Evolutionary conservation across 768 basidiomycete genomes (phyloP), one percentile per base, ranked within the genome.

Genomic region (Naganishia randhawae): DNA sequence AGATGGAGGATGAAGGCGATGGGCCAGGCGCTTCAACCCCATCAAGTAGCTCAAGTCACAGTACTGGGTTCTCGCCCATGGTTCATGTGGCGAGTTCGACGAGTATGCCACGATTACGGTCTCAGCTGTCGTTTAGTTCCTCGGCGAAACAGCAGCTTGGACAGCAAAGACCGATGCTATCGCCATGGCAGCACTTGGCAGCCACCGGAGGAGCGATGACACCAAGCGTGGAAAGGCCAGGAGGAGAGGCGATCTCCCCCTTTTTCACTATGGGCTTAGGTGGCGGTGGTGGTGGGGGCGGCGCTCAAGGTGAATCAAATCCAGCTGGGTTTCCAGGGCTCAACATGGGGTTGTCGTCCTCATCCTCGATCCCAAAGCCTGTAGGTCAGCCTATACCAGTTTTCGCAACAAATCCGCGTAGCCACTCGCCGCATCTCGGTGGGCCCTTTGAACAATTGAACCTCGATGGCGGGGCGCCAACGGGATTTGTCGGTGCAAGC

Each of bases 361-460:
- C 54, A 33, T 33, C 54, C 2, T 48, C 45, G 25, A 11, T 7
- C 57, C 57, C 31, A 48, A 29, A 42, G 50, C 31, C 39, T 54
- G 7, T 57, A 66, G 72, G 72, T 41, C 52, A 19, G 16, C 52
- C 61, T 11, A 14, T 17, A 33, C 29, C 53, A 17, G n/a, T 45
- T 16, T 41, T 48, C 19, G 8, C 51, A n/a, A 33, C 64, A 42
- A 25, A 19, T 19, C 51, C 63, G 17, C 42, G 53, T 25, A 65
- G 53, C 52, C 71, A 68, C 65, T 77, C 76, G 66, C 78, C 78
- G 1, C 76, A 77, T 67, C 61, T 79, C 7, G 78, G 78, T 2
- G 76, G 75, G 31, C 78, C 78, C 1, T 79, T 79, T 63, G 78
- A 77, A 66, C 61, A 72, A 41, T 65, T 79, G 37, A 79, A 77